Base-by-base conservation (phyloP, 306 rosid species). In the Quercus berberidifolia region DNA sequence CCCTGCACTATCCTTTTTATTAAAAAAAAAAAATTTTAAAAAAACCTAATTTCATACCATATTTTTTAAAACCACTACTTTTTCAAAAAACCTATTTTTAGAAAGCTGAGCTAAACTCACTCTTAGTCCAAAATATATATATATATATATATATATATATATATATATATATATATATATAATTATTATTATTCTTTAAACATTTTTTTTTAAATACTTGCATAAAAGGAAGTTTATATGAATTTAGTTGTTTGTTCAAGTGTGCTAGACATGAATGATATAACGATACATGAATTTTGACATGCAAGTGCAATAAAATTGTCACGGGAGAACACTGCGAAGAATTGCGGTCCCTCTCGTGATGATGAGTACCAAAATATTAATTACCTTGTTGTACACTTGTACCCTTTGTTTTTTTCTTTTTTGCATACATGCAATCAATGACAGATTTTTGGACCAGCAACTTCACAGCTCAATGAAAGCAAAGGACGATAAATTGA, bases 311-410 rank as follows among this genome's bases (percentile, higher is more conserved):
- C 14, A 25, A 55, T 41, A 12, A 60, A 52, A 80, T 49, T 68
- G 77, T 84, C 88, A 87, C 88, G 85, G 54, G 54, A 70, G 88
- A 68, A 15, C 31, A 31, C 46, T 56, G 70, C 79, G 83, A 71
- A 62, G 43, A 70, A 56, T 7, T 75, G 55, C 33, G 52, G 11
- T 35, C 79, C 72, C 23, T 60, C 83, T 74, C 79, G 79, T 81
- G 79, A 71, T 81, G 79, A 71, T 54, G 78, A 74, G 49, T 35
- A 7, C 73, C 83, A 60, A 31, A 69, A 62, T 30, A 30, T 74
- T 52, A 18, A 71, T 76, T 71, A 20, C 74, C 19, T 4, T 35
- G 46, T 41, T 41, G 46, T 41, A 41, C 46, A 7, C 46, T 41
- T 41, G 26, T 23, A 43, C 62, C 62, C 68, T 43, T 54, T 25